phyloP scores from a whole-genome alignment of 2,329 filamentous ascomycete species.

The Pyricularia pennisetigena region DNA sequence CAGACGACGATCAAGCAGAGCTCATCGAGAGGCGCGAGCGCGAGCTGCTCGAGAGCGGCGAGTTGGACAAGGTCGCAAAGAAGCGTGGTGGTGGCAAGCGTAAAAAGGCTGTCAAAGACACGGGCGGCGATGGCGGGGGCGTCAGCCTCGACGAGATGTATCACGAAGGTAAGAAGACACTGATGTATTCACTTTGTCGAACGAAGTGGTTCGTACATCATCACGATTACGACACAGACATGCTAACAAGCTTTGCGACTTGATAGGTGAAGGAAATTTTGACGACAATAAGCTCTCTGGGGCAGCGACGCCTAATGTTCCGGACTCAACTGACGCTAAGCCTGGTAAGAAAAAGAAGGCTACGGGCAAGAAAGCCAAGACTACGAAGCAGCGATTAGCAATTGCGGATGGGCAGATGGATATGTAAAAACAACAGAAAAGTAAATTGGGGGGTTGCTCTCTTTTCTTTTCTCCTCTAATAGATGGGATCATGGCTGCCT shows the following conservation, averaged over 20 bases:
- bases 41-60: slow-evolving; percentile 68
- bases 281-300: slow-evolving; percentile 78
- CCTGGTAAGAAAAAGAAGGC: slow-evolving; percentile 43
- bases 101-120: slow-evolving; percentile 29
- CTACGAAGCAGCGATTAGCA: slow-evolving; percentile 56
- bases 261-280: slow-evolving; percentile 88
- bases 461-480: background rate
- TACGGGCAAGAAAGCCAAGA: slow-evolving; percentile 55
- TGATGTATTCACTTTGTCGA: background rate
- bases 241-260: background rate
- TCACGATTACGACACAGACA: background rate
- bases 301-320: slow-evolving; percentile 67
- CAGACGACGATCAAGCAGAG: slow-evolving; percentile 92
- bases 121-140: slow-evolving; percentile 26
- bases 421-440: slow-evolving; percentile 2
- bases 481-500: background rate
- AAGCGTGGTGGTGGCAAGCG: slow-evolving; percentile 47
- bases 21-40: slow-evolving; percentile 89
- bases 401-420: slow-evolving; percentile 53
- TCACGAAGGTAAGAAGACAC: slow-evolving; percentile 72
- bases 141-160: slow-evolving; percentile 93
- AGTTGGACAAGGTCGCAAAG: slow-evolving; percentile 50
- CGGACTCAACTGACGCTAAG: slow-evolving; percentile 24
- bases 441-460: background rate
- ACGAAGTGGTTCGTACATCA: background rate